Evolutionary conservation across 345 rosid genomes (phyloP).

Genomic region (Lepidium didymum): DNA sequence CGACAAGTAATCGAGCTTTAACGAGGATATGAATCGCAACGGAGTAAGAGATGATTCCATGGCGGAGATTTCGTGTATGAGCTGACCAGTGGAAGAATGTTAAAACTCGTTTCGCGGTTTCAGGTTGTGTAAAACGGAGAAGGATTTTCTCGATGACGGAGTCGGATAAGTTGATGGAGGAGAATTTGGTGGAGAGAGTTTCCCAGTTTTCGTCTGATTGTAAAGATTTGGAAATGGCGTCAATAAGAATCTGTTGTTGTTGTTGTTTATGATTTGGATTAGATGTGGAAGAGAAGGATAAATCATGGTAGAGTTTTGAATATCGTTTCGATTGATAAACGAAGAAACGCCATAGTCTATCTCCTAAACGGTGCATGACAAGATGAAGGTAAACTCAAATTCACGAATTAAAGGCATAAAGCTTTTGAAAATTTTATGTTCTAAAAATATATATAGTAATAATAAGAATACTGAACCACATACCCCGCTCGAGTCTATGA

Average conservation of each 20-base stretch:
- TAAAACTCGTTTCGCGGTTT: slow-evolving; percentile 55
- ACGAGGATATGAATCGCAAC: slow-evolving; percentile 53
- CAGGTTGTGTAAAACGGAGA: slow-evolving; percentile 55
- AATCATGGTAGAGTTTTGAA: background rate
- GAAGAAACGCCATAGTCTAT: slow-evolving; percentile 13
- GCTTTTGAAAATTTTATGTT: too few species aligned
- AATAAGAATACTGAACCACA: too few species aligned
- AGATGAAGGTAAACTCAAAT: too few species aligned
- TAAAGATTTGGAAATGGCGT: slow-evolving; percentile 35
- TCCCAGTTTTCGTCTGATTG: slow-evolving; percentile 48
- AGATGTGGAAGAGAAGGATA: background rate
- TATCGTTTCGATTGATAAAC: background rate
- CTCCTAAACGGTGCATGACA: slow-evolving; percentile 2
- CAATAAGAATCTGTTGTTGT: background rate
- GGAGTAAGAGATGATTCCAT: slow-evolving; percentile 44
- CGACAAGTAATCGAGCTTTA: slow-evolving; percentile 42
- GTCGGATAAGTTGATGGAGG: slow-evolving; percentile 29
- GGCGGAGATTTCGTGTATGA: slow-evolving; percentile 35
- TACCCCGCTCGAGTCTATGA: too few species aligned
- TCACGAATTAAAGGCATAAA: too few species aligned
- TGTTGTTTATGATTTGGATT: background rate
- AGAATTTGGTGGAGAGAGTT: slow-evolving; percentile 38
- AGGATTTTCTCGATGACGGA: slow-evolving; percentile 40
- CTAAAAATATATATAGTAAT: too few species aligned
- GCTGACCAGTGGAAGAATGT: slow-evolving; percentile 82